Evolutionary conservation across 805 yeast species (phyloP), one percentile per base, ranked within the genome.

Genomic region (Komagataella pastoris): DNA sequence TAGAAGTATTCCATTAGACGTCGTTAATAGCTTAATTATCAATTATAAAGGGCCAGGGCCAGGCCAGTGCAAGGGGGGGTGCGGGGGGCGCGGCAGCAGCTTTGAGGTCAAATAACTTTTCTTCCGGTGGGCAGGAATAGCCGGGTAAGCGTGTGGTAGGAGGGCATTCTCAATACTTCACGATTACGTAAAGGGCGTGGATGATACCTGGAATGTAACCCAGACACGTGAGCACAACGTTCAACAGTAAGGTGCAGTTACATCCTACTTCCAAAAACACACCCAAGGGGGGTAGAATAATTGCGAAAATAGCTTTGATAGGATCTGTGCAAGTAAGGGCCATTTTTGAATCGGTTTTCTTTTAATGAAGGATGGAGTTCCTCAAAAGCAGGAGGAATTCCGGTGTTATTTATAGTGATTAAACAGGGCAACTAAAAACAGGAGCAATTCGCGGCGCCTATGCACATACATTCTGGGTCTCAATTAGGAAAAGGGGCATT

Each of bases 181-280:
- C 40, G 40, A 30, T 30, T 14, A 30, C 40, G 59, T 77, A 82
- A 49, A 82, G 66, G 4, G 88, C 82, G 59, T 83, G 88, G 14
- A 83, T 61, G 50, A 81, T 74, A 54, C 87, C 95, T 2, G 95
- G 95, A 56, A 86, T 67, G 67, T 81, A 85, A 46, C 90, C 93
- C 53, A 87, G 72, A 55, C 80, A 64, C 19, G 90, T 81, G 60
- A 87, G 74, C 47, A 86, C 59, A 49, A 84, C 66, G 67, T 85
- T 84, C 60, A 86, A 60, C 45, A 80, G 65, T 14, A 74, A 61
- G 49, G 53, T 47, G 19, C 48, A 18, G 19, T 47, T 60, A 58
- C 77, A 71, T 23, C 83, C 83, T 54, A 67, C 68, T 63, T 78
- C 81, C 51, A 76, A 57, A 56, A 77, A 75, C 2, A 78, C 83